Evolutionary conservation across 306 rosid genomes (phyloP).

Genomic region (Pachyrhizus erosus): DNA sequence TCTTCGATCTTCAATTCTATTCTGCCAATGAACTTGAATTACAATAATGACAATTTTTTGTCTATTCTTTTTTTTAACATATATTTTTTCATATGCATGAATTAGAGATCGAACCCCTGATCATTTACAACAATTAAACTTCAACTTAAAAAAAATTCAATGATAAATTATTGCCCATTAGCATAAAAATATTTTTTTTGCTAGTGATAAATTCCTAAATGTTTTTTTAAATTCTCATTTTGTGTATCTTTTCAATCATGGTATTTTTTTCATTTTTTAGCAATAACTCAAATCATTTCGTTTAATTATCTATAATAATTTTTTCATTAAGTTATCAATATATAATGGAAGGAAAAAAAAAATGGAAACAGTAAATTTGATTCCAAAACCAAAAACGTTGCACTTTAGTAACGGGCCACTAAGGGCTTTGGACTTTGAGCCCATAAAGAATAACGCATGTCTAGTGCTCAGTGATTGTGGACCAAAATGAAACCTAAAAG

Average conservation of each 20-base stretch:
- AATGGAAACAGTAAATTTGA: constrained; percentile 16
- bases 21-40: background rate
- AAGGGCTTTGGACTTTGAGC: constrained; percentile 38
- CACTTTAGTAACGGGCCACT: constrained; percentile 32
- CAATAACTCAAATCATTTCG: background rate
- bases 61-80: too few species aligned
- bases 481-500: constrained; percentile 48
- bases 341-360: background rate
- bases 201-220: too few species aligned
- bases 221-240: background rate
- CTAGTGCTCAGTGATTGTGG: constrained; percentile 40
- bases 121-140: background rate
- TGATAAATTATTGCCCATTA: too few species aligned
- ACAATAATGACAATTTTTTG: background rate
- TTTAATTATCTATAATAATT: background rate
- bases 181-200: too few species aligned
- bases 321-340: background rate
- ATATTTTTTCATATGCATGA: too few species aligned
- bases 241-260: background rate
- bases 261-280: background rate
- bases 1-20: background rate
- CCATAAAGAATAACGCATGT: constrained; percentile 35
- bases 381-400: constrained; percentile 18
- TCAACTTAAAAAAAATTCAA: background rate
- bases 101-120: too few species aligned